These are phyloP conservation scores for Fistulina hepatica DNA, from an alignment of 1,284 basidiomycete genomes.

Conservation along the genomic window DNA sequence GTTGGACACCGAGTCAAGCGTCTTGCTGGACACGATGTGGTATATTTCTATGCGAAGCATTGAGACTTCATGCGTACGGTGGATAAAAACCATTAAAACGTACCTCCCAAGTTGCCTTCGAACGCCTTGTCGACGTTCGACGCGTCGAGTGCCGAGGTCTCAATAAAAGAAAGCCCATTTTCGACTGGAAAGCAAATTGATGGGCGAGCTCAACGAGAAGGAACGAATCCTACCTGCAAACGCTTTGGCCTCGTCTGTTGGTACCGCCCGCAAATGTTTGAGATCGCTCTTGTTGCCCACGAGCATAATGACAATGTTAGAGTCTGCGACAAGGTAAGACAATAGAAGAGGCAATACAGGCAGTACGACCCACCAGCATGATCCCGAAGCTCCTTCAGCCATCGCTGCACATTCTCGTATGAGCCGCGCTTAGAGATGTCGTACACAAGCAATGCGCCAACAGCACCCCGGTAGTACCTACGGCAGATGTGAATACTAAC, in stretches of 20 bases:
- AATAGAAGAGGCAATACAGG: too few relatives aligned
- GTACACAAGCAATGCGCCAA: constrained; percentile 67
- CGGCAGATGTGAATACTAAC: not conserved
- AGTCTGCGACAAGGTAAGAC: too few relatives aligned
- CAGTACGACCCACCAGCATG: too few relatives aligned
- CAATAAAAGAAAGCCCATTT: constrained; percentile 73
- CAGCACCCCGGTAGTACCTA: constrained; percentile 83
- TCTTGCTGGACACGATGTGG: constrained; percentile 62
- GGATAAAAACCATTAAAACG: not conserved
- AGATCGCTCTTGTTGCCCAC: constrained; percentile 80
- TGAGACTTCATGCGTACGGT: constrained; percentile 1
- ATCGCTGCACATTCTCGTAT: constrained; percentile 75
- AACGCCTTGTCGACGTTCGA: constrained; percentile 81
- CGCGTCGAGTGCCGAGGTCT: constrained; percentile 84
- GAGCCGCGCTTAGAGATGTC: constrained; percentile 76
- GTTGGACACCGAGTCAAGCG: constrained; percentile 68
- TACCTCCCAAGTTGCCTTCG: constrained; percentile 77
- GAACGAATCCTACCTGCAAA: constrained; percentile 45
- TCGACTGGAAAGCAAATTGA: constrained; percentile 18
- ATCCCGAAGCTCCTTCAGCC: constrained; percentile 82
- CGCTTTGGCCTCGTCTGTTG: constrained; percentile 67
- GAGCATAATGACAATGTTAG: constrained; percentile 71
- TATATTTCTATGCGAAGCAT: constrained; percentile 49
- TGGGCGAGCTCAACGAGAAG: not conserved
- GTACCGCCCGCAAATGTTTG: constrained; percentile 74